Evolutionary conservation across 345 rosid species (phyloP).

Genomic region (Orychophragmus violaceus): DNA sequence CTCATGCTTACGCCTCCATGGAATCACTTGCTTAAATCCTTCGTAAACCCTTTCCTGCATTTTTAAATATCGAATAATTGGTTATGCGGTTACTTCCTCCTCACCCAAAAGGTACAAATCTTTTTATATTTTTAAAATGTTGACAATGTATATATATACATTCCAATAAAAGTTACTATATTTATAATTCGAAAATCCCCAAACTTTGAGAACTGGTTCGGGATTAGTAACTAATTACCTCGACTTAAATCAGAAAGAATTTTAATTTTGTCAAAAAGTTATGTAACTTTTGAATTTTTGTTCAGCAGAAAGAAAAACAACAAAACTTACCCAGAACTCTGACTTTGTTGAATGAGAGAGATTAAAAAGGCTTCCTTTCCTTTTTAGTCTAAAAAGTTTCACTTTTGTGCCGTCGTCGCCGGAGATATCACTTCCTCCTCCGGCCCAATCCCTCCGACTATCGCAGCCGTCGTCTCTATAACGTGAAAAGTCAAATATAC

Average conservation of each 20-base stretch:
- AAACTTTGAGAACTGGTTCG: not conserved
- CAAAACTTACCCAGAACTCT: slow-evolving; percentile 44
- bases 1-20: slow-evolving; percentile 51
- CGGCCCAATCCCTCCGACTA: slow-evolving; percentile 6
- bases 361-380: slow-evolving; percentile 39
- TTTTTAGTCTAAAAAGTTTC: slow-evolving; percentile 39
- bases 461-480: not conserved
- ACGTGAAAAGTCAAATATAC: slow-evolving; percentile 27
- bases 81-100: slow-evolving; percentile 6
- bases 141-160: not conserved
- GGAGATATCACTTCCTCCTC: not conserved
- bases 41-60: slow-evolving; percentile 55
- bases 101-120: not conserved
- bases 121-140: not conserved
- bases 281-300: not conserved
- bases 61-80: slow-evolving; percentile 18
- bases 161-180: no score
- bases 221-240: no score
- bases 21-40: slow-evolving; percentile 57
- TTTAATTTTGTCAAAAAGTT: not conserved
- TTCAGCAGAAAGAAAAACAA: not conserved
- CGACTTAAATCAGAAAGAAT: not conserved
- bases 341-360: slow-evolving; percentile 40
- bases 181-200: not conserved
- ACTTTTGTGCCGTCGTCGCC: slow-evolving; percentile 30